Conservation (phyloP, 768 basidiomycete species). For the Collybia sordida region DNA sequence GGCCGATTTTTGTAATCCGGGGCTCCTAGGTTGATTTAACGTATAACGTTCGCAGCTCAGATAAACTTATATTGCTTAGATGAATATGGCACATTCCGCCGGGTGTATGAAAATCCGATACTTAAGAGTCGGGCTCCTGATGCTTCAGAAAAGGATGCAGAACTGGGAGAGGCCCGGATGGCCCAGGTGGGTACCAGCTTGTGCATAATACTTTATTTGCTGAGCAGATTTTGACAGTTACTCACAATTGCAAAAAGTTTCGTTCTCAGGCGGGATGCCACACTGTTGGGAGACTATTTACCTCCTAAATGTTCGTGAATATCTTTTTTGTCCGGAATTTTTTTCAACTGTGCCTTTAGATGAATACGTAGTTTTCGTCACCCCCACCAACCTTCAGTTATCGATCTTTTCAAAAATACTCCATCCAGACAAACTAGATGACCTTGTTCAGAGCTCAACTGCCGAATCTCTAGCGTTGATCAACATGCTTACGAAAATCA, state of each 20-base stretch:
- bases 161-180: slow-evolving; percentile 75
- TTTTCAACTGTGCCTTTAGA: slow-evolving; percentile 42
- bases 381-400: slow-evolving; percentile 82
- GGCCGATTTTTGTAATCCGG: slow-evolving; percentile 95
- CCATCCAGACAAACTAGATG: slow-evolving; percentile 65
- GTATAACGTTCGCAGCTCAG: slow-evolving; percentile 1
- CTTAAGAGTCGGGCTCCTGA: slow-evolving; percentile 81
- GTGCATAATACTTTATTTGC: background rate
- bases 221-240: slow-evolving; percentile 42
- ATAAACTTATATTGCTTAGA: slow-evolving; percentile 39
- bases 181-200: slow-evolving; percentile 53
- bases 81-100: slow-evolving; percentile 72
- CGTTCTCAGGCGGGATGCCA: slow-evolving; percentile 86
- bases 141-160: slow-evolving; percentile 67
- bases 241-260: slow-evolving; percentile 78
- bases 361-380: slow-evolving; percentile 98
- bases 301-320: slow-evolving; percentile 81
- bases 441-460: slow-evolving; percentile 67
- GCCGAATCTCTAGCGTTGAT: slow-evolving; percentile 82
- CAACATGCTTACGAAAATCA: slow-evolving; percentile 81
- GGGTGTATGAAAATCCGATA: slow-evolving; percentile 87
- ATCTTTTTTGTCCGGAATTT: background rate
- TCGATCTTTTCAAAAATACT: slow-evolving; percentile 78
- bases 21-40: slow-evolving; percentile 63
- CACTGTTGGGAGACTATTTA: slow-evolving; percentile 76